These are phyloP conservation scores for Skeletonema tropicum DNA, from an alignment of 108 stramenopile species.

Conservation along the genomic window DNA sequence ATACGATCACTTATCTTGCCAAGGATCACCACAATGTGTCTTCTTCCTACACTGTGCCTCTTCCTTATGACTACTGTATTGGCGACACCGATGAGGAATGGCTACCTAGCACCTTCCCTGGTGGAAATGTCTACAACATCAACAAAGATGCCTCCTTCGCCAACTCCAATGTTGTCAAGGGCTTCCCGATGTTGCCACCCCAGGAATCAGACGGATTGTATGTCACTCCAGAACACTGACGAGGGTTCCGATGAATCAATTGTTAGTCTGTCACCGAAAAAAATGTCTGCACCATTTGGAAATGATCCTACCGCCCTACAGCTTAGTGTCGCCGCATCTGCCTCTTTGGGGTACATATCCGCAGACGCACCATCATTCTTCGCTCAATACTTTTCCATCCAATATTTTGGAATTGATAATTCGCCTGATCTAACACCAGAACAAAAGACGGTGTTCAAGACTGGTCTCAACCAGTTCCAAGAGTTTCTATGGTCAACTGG, in stretches of 20 bases:
- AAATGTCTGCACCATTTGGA: not conserved
- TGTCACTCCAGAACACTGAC: not conserved
- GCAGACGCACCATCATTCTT: not conserved
- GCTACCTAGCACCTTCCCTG: not conserved
- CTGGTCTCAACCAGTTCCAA: not conserved
- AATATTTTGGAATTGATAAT: not conserved
- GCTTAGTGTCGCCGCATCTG: not conserved
- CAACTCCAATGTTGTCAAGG: not conserved
- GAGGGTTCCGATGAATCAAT: not conserved
- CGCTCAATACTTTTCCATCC: not conserved
- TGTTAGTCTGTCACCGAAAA: not conserved
- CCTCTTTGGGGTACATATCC: not conserved
- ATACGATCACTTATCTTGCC: constrained; percentile 1
- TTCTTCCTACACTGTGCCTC: constrained; percentile 1
- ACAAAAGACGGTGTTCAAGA: not conserved
- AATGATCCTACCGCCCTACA: not conserved
- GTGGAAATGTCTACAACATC: not conserved
- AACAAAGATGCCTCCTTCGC: not conserved
- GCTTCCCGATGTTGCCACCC: not conserved
- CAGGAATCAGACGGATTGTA: not conserved
- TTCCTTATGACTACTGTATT: not conserved
- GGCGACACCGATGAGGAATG: not conserved
- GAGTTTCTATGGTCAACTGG: not conserved
- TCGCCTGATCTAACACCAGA: not conserved
- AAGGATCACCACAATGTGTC: not conserved